Percentiles rank a stretch among this genome's conserved stretches.
Conservation (phyloP, 2,329 filamentous ascomycete genomes). For the Zymoseptoria ardabiliae region DNA sequence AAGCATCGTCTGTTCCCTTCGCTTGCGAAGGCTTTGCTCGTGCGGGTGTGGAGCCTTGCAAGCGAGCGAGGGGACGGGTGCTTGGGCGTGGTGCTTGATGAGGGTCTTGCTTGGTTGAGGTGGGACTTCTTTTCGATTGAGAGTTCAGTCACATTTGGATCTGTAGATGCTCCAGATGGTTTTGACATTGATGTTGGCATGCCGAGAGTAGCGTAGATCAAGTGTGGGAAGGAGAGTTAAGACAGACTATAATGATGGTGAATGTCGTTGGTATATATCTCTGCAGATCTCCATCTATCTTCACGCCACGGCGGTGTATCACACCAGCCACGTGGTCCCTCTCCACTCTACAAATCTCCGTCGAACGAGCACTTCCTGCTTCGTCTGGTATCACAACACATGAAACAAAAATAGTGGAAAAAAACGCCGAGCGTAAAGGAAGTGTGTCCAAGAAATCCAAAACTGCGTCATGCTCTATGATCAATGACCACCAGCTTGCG, state of each 20-base stretch:
- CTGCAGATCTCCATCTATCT: background rate
- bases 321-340: background rate
- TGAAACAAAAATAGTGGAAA: background rate
- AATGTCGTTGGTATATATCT: background rate
- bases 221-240: background rate
- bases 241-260: background rate
- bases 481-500: constrained; percentile 12
- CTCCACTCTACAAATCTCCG: background rate
- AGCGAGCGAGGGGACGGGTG: background rate
- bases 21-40: background rate
- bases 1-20: background rate
- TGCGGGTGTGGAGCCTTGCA: background rate
- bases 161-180: background rate
- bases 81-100: background rate
- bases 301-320: background rate
- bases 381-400: background rate
- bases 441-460: background rate
- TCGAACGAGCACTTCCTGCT: background rate
- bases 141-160: background rate
- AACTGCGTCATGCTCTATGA: background rate
- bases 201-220: no score
- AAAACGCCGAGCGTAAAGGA: background rate
- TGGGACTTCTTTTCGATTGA: background rate
- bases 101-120: background rate
- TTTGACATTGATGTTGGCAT: background rate